Evolutionary conservation across 2,329 filamentous ascomycete species (phyloP).

Genomic region (Clarireedia monteithiana): DNA sequence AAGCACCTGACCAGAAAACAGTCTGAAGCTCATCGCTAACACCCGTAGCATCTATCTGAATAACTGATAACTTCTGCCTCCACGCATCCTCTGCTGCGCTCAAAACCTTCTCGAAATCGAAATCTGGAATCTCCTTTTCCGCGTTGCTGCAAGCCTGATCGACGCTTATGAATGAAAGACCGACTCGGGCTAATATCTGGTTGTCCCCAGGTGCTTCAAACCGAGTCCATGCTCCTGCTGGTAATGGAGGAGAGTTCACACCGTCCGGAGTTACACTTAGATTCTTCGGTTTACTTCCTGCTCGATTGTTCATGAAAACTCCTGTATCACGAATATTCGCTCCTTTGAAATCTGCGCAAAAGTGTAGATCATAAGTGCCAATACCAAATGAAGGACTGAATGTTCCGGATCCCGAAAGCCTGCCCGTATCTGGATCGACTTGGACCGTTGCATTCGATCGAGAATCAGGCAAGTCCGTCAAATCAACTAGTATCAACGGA

Average conservation of each 20-base stretch:
- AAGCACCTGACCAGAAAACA: slow-evolving; percentile 65
- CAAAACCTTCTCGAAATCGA: slow-evolving; percentile 51
- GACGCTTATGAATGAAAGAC: slow-evolving; percentile 61
- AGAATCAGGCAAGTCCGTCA: slow-evolving; percentile 55
- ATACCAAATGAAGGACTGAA: slow-evolving; percentile 59
- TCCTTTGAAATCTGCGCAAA: slow-evolving; percentile 61
- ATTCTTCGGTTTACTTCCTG: slow-evolving; percentile 39
- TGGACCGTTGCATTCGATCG: slow-evolving; percentile 47
- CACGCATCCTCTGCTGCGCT: slow-evolving; percentile 47
- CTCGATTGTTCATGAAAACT: slow-evolving; percentile 51
- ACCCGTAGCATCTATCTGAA: slow-evolving; percentile 44
- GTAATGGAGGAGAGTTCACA: slow-evolving; percentile 47
- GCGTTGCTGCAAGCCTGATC: slow-evolving; percentile 60
- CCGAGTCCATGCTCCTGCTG: slow-evolving; percentile 54
- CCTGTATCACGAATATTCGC: slow-evolving; percentile 51
- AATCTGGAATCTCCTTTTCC: slow-evolving; percentile 59
- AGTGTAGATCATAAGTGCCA: slow-evolving; percentile 51
- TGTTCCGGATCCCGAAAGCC: slow-evolving; percentile 52
- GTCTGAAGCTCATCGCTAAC: slow-evolving; percentile 46
- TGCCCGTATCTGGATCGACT: slow-evolving; percentile 47
- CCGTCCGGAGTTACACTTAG: slow-evolving; percentile 40
- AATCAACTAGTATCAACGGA: slow-evolving; percentile 57
- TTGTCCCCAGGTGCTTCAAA: slow-evolving; percentile 41
- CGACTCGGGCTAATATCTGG: slow-evolving; percentile 54
- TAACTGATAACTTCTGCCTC: slow-evolving; percentile 51